Conservation (phyloP, 345 rosid species). For the Reutealis trisperma region DNA sequence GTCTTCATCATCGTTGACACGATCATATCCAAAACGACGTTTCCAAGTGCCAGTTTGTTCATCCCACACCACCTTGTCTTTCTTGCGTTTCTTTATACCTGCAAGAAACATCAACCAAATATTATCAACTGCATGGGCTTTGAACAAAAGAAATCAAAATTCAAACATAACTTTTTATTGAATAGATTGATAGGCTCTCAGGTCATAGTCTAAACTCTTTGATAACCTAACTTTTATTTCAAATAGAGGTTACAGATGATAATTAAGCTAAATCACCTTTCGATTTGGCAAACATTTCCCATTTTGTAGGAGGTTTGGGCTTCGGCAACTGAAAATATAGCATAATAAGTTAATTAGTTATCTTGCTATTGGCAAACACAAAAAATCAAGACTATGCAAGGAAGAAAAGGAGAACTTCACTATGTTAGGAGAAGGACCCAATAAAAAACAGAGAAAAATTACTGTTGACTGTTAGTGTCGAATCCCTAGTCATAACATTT, state of each 20-base stretch:
- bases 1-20: slow-evolving; percentile 86
- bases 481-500: too few relatives aligned
- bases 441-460: too few relatives aligned
- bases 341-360: not conserved
- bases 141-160: not conserved
- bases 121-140: not conserved
- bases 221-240: not conserved
- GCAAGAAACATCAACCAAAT: slow-evolving; percentile 28
- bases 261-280: slow-evolving; percentile 11
- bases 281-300: slow-evolving; percentile 27
- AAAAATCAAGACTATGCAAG: not conserved
- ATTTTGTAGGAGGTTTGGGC: slow-evolving; percentile 29
- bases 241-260: not conserved
- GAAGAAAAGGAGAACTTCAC: not conserved
- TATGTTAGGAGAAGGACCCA: not conserved
- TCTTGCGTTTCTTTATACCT: slow-evolving; percentile 86
- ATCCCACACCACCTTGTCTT: slow-evolving; percentile 80
- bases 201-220: not conserved
- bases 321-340: slow-evolving; percentile 25
- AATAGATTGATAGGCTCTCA: not conserved
- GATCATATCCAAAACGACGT: slow-evolving; percentile 87
- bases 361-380: not conserved
- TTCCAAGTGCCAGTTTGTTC: slow-evolving; percentile 85
- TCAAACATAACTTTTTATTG: not conserved
- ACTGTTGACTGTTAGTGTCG: too few relatives aligned